These are phyloP conservation scores for Saccharomycopsis babjevae DNA, from an alignment of 805 yeast species.

Conservation along the genomic window DNA sequence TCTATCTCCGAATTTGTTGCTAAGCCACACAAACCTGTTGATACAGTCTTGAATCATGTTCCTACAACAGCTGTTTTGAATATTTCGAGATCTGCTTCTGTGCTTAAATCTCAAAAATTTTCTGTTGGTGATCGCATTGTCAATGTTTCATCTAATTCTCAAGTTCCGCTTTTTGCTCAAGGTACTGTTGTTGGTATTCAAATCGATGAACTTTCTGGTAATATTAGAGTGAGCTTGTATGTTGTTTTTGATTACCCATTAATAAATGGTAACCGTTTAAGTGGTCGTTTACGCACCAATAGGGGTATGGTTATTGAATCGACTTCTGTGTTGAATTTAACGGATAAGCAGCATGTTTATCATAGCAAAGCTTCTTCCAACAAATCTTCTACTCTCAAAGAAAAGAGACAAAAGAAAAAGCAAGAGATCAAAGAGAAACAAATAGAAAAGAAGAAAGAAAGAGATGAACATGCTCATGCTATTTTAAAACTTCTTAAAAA, in stretches of 20 bases:
- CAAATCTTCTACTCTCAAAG: constrained; percentile 23
- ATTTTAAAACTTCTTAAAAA: constrained; percentile 4
- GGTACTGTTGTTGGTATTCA: constrained; percentile 76
- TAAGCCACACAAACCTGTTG: constrained; percentile 35
- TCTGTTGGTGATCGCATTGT: constrained; percentile 83
- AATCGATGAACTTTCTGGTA: constrained; percentile 32
- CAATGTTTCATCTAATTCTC: constrained; percentile 77
- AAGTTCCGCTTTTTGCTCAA: constrained; percentile 74
- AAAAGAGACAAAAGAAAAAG: constrained; percentile 9
- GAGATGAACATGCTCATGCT: constrained; percentile 12
- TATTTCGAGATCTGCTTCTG: constrained; percentile 61
- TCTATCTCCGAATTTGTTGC: constrained; percentile 38
- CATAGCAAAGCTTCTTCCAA: constrained; percentile 56
- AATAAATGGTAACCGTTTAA: constrained; percentile 72
- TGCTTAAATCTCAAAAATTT: constrained; percentile 66
- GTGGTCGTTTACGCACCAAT: constrained; percentile 63
- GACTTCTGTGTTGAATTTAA: constrained; percentile 66
- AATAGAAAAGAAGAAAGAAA: constrained; percentile 5
- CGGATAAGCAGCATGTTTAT: constrained; percentile 64
- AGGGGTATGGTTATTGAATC: constrained; percentile 83
- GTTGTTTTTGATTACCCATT: constrained; percentile 78
- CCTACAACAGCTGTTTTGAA: constrained; percentile 77
- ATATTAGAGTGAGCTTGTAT: constrained; percentile 48
- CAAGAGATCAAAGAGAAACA: not conserved
- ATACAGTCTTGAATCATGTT: constrained; percentile 62